Percentiles rank a stretch among this genome's conserved stretches.
Evolutionary conservation across 371 early-diverging fungal species (phyloP).

Genomic region (Mucor circinelloides): DNA sequence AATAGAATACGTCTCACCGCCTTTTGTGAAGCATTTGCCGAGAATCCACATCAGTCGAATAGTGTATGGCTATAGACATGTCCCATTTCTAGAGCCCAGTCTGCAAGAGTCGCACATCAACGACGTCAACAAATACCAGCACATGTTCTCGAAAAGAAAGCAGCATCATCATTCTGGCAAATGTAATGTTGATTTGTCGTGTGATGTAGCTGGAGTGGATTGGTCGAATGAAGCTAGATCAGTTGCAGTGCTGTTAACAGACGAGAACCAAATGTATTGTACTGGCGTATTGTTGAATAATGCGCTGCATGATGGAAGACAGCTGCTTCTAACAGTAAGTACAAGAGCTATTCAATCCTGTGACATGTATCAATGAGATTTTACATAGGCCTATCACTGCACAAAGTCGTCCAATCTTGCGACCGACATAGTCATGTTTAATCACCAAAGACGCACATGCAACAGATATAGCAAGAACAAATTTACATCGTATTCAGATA

Average conservation of each 20-base stretch:
- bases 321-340: constrained; percentile 52
- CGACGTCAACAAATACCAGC: background rate
- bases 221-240: constrained; percentile 45
- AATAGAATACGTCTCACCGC: constrained; percentile 32
- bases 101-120: background rate
- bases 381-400: constrained; percentile 49
- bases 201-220: constrained; percentile 25
- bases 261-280: constrained; percentile 53
- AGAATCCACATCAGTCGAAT: constrained; percentile 35
- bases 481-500: constrained; percentile 27
- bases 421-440: constrained; percentile 53
- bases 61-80: constrained; percentile 47
- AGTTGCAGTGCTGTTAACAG: constrained; percentile 51
- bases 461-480: constrained; percentile 15
- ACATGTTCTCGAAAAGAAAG: background rate
- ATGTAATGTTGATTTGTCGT: constrained; percentile 54
- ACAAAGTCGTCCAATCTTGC: constrained; percentile 32
- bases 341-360: background rate
- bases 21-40: constrained; percentile 18
- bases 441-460: constrained; percentile 44
- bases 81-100: constrained; percentile 6
- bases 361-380: background rate
- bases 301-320: constrained; percentile 48
- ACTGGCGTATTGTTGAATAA: constrained; percentile 56
- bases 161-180: constrained; percentile 34